Conservation (phyloP, 192 early-diverging fungal genomes). For the Backusella liffmaniae region DNA sequence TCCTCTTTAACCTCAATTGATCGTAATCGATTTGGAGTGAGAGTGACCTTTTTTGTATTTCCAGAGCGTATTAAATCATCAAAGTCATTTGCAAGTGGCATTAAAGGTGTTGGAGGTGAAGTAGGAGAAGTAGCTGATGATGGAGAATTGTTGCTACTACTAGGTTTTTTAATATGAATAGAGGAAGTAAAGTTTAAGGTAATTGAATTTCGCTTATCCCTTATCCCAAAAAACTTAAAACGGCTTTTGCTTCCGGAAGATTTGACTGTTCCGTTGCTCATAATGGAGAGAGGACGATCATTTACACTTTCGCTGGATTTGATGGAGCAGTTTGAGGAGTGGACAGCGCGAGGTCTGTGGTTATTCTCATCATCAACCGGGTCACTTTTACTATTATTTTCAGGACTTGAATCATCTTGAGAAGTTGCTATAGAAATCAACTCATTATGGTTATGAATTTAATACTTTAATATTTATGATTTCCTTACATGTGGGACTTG, state of each 20-base stretch:
- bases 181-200: conserved; percentile 6
- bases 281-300: conserved; percentile 25
- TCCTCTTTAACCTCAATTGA: conserved; percentile 47
- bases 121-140: background rate
- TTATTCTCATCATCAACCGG: conserved; percentile 18
- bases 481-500: background rate
- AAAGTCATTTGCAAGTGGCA: conserved; percentile 35
- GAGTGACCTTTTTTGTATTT: conserved; percentile 55
- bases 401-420: background rate
- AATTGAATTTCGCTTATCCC: conserved; percentile 17
- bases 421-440: conserved; percentile 4
- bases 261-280: conserved; percentile 25
- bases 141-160: background rate
- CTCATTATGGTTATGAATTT: background rate
- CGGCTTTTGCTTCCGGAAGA: conserved; percentile 25
- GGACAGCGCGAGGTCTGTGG: background rate
- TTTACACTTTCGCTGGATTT: conserved; percentile 18
- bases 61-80: conserved; percentile 53
- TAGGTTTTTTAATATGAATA: background rate
- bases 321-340: conserved; percentile 17
- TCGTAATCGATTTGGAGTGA: conserved; percentile 59
- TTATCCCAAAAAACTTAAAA: conserved; percentile 26
- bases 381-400: conserved; percentile 2
- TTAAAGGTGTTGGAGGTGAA: background rate
- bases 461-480: background rate